Evolutionary conservation across 2,329 filamentous ascomycete species (phyloP), one percentile per base, ranked within the genome.

Genomic region (Venturia pyrina): DNA sequence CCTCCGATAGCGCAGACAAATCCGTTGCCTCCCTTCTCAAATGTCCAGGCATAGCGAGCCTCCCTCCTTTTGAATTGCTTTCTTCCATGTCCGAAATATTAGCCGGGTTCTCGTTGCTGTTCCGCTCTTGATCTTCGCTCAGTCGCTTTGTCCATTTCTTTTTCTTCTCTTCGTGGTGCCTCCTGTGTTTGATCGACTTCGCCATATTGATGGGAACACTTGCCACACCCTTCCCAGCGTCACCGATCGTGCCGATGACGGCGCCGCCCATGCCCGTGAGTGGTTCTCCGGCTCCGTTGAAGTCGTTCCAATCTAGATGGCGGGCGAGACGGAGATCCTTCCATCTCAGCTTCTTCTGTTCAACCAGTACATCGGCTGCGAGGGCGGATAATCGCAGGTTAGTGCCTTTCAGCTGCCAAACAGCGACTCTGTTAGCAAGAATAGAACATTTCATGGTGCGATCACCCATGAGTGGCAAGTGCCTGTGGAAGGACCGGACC

Each of bases 181-280:
- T 79, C 28, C 83, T 78, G 70, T 81, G 83, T 67, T 81, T 84
- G 1, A 85, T 79, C 11, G 80, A 83, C 74, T 84, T 86, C 17
- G 81, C 82, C 68, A 89, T 76, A 10, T 83, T 80, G 17, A 86
- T 82, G 0, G 89, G 89, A 3, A 89, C 83, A 63, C 84, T 81
- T 0, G 83, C 86, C 19, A 89, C 77, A 0, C 88, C 88, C n/a
- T 81, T 78, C 34, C 87, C 83, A 0, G 87, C 79, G 44, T 84
- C 82, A 1, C 82, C 81, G 3, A 87, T 81, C 19, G 93, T 93
- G 6, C 89, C 89, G n/a, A 96, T 79, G 0, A 97, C 77, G 0
- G 92, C 90, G 53, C 86, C 85, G 0, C 90, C 87, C 17, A 86
- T 89, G 60, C 76, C 76, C 40, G 75, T 74, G 24, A 78, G 65